These are phyloP conservation scores for Takashimella koratensis DNA, from an alignment of 1,284 basidiomycete species.

Conservation along the genomic window DNA sequence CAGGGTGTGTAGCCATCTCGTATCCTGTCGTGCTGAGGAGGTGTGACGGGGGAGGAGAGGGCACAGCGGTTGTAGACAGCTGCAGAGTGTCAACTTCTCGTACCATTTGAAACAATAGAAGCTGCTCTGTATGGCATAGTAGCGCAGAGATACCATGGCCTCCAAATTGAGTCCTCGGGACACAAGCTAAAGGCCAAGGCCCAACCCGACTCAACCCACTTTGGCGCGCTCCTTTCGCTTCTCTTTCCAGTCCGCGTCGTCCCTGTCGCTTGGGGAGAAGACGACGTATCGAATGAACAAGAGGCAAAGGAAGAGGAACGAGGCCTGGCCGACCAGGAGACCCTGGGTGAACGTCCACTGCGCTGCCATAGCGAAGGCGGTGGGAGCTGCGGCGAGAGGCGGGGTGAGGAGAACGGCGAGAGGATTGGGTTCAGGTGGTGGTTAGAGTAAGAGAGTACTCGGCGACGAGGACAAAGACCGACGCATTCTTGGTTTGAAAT, in stretches of 20 bases:
- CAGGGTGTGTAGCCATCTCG: slow-evolving; percentile 54
- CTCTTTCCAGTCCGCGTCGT: slow-evolving; percentile 33
- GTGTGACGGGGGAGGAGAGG: slow-evolving; percentile 41
- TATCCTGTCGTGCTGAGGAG: slow-evolving; percentile 53
- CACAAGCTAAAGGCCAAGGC: too few species aligned
- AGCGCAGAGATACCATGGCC: too few species aligned
- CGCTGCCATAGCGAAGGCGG: slow-evolving; percentile 3
- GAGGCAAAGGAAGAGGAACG: slow-evolving; percentile 49
- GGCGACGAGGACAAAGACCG: too few species aligned
- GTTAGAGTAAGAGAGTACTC: too few species aligned
- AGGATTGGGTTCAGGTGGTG: too few species aligned
- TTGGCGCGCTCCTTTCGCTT: slow-evolving; percentile 37
- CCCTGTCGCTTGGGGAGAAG: slow-evolving; percentile 50
- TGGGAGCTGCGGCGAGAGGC: slow-evolving; percentile 1
- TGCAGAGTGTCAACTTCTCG: slow-evolving; percentile 15
- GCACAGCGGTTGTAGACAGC: slow-evolving; percentile 41
- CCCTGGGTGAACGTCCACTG: slow-evolving; percentile 55
- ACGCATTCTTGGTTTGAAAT: too few species aligned
- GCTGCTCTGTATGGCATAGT: too few species aligned
- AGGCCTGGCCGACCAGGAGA: slow-evolving; percentile 54
- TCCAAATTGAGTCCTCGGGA: too few species aligned
- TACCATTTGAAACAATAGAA: not conserved
- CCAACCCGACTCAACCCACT: too few species aligned
- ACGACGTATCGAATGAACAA: slow-evolving; percentile 56
- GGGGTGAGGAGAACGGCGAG: too few species aligned